Percentiles rank a stretch among this genome's conserved stretches.
Evolutionary conservation across 148 eudicot species (phyloP).

Genomic region (Vaccinium myrtillus): DNA sequence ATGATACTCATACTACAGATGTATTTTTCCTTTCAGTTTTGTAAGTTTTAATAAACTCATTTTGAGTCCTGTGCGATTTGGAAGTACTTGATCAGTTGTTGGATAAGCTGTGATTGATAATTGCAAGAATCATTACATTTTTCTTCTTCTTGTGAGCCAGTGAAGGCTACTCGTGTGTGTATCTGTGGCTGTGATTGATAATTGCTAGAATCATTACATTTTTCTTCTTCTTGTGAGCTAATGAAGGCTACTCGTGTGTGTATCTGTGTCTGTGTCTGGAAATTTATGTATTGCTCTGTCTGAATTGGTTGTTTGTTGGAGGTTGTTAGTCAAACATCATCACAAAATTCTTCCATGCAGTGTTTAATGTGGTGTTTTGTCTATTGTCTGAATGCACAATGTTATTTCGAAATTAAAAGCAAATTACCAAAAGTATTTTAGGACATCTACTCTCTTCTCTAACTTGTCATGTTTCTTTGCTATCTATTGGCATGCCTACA

Average conservation of each 20-base stretch:
- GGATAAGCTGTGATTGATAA: background rate
- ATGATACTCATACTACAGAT: background rate
- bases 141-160: background rate
- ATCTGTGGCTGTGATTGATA: background rate
- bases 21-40: background rate
- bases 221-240: background rate
- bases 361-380: background rate
- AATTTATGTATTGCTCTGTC: background rate
- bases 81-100: background rate
- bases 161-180: background rate
- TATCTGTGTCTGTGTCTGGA: background rate
- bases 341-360: background rate
- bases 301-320: background rate
- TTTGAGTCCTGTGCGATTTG: background rate
- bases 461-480: background rate
- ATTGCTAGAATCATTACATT: background rate
- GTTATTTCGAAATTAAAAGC: background rate
- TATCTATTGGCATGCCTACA: conserved; percentile 23
- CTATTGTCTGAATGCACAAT: background rate
- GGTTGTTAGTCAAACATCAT: background rate
- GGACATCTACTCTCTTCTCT: conserved; percentile 3
- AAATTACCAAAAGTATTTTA: conserved; percentile 1
- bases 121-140: background rate
- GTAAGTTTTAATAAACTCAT: background rate
- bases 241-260: background rate